Base-by-base conservation (phyloP, 495 filamentous ascomycete species). In the Penicillium angulare region DNA sequence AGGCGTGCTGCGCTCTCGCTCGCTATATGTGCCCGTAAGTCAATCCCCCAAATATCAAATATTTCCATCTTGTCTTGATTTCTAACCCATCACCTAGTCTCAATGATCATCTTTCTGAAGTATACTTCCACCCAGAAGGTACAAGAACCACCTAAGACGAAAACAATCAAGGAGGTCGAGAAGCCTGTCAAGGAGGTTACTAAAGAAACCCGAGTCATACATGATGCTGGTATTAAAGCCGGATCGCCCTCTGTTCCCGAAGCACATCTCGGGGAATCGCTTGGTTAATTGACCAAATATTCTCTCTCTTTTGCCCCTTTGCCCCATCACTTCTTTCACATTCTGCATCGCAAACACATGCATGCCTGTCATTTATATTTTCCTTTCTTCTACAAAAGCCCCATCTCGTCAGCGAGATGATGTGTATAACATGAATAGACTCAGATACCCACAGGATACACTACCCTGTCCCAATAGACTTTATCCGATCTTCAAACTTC, bases 1-100 rank as follows among this genome's bases (percentile, higher is more conserved):
- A 74, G 92, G 40, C 79, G 92, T 29, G 90, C 92, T 16, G 90
- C 89, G 5, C 74, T 92, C 53, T 89, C 91, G 3, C 86, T 98
- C 59, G 79, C 62, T 21, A 71, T 52, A 8, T 71, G 66, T 66
- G 72, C 67, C 13, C 67, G 62, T 75, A 60, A 63, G 72, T 64
- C n/a, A n/a, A n/a, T 20, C 24, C 46, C 1, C 5, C 10, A 7
- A 4, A 2, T 31, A 31, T n/a, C 27, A 12, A 7, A 38, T 38
- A 23, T 41, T 22, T 41, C 38, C 20, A 13, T 2, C n/a, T 0
- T 20, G 9, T 2, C 16, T 16, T 3, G 1, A 9, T 23, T 32
- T 22, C 5, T 27, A 18, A 7, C 13, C 9, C 44, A 21, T 18
- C 21, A 10, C 3, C 23, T 10, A 77, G 74, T 77, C 52, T 75